Evolutionary conservation across 2,329 filamentous ascomycete genomes (phyloP).

Genomic region (Xylaria arbuscula): DNA sequence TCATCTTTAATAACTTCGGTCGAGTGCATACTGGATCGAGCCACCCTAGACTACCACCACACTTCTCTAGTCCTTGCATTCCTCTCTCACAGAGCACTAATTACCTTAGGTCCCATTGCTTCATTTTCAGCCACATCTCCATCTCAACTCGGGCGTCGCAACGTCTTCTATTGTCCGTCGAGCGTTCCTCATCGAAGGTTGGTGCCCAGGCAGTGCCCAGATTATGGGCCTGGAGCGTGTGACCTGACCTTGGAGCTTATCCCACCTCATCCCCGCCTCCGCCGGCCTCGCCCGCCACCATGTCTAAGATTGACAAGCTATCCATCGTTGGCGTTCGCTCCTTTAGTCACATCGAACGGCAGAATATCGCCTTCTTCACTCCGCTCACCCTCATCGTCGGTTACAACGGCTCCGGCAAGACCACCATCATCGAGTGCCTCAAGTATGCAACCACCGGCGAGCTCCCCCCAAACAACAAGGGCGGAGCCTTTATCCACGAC

Average conservation of each 20-base stretch:
- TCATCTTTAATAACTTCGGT: background rate
- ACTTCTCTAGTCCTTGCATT: background rate
- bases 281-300: slow-evolving; percentile 46
- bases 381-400: slow-evolving; percentile 97
- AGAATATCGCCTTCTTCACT: slow-evolving; percentile 87
- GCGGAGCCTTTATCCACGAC: slow-evolving; percentile 95
- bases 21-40: background rate
- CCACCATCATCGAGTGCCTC: slow-evolving; percentile 97
- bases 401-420: slow-evolving; percentile 97
- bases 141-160: background rate
- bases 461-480: slow-evolving; percentile 88
- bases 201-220: slow-evolving; percentile 9
- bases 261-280: slow-evolving; percentile 12
- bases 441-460: slow-evolving; percentile 98
- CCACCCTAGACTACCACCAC: background rate
- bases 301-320: slow-evolving; percentile 90
- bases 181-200: background rate
- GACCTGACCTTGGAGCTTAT: slow-evolving; percentile 15
- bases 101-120: background rate
- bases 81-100: background rate
- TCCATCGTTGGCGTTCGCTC: slow-evolving; percentile 86
- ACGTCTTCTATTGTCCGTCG: background rate
- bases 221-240: slow-evolving; percentile 20
- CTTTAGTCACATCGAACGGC: slow-evolving; percentile 78
- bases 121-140: background rate